Evolutionary conservation across 2,329 filamentous ascomycete genomes (phyloP), one percentile per base, ranked within the genome.

Genomic region (Escovopsis sp.): DNA sequence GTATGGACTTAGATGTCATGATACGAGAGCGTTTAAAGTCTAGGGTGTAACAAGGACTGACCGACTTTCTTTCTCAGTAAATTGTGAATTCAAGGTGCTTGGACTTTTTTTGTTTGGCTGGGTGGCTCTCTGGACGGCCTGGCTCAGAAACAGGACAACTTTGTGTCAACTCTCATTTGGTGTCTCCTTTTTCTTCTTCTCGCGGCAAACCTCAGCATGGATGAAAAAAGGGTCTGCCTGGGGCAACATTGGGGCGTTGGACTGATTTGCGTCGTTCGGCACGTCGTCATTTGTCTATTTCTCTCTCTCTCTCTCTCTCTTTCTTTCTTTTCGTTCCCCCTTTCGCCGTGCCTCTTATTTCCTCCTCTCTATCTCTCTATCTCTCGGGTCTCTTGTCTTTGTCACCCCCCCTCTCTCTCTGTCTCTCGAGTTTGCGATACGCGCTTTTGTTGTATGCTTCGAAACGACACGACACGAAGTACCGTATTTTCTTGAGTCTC

Each of bases 401-500:
- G 15, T 15, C 15, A 15, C 15, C 15, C 15, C 15, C 15, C 2
- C 15, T 15, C 15, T 15, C 15, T 15, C 15, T 15, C 15, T 15
- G 15, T 53, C 52, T 56, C 54, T 56, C 53, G 53, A 54, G 42
- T 41, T 46, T 34, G 41, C 42, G 42, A 12, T 30, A 30, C 34
- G 40, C 40, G 38, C 39, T 53, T 55, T 59, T 59, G 55, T 30
- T 30, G 28, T 30, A 30, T 30, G 28, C 55, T 59, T 55, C 58
- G 51, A 44, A 47, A 48, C 53, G 46, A 51, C 47, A 52, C 51
- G 49, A 55, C 53, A 51, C 47, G 46, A 53, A 47, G 49, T 49
- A 52, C 50, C 48, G 48, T 46, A 55, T 56, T 55, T 55, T 54
- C 50, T 51, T 51, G 48, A 51, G 52, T 55, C 49, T 53, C 48